A percentile compares a stretch with the other conserved stretches of the same genome.
phyloP scores from a whole-genome alignment of 768 basidiomycete species.

The Trametes villosa region DNA sequence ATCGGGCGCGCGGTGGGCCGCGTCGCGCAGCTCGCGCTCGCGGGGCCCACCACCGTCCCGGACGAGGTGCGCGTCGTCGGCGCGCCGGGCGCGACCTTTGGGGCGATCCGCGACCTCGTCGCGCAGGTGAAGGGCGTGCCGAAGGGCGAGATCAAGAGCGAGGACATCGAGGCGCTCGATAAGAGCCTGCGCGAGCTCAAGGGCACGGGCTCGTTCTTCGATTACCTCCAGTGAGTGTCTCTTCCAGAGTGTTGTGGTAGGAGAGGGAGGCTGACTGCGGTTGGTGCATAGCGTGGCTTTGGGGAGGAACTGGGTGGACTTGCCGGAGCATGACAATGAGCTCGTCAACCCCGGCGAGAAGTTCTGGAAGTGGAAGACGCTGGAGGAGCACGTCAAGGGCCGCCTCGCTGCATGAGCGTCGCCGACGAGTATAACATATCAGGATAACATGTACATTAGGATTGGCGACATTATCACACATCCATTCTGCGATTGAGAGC shows the following conservation, averaged over 20 bases:
- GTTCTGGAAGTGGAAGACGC: slow-evolving; percentile 29
- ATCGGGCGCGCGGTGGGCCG: no score
- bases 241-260: no score
- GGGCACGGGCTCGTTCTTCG: slow-evolving; percentile 1
- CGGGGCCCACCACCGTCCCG: no score
- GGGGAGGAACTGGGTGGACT: slow-evolving; percentile 27
- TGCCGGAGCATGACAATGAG: slow-evolving; percentile 24
- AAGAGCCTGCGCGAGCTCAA: slow-evolving; percentile 15
- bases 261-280: neutral
- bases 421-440: no score
- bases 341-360: slow-evolving; percentile 28
- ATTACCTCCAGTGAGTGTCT: slow-evolving; percentile 22
- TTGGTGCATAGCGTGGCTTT: slow-evolving; percentile 21
- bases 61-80: slow-evolving; percentile 29
- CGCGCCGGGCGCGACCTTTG: slow-evolving; percentile 14
- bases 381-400: slow-evolving; percentile 22
- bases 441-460: no score
- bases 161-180: no score
- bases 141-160: slow-evolving; percentile 17
- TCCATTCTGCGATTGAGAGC: no score
- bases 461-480: no score
- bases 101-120: slow-evolving; percentile 18
- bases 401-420: no score
- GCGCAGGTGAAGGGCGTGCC: slow-evolving; percentile 17
- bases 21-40: slow-evolving; percentile 25